Percentiles rank a stretch among this genome's conserved stretches.
phyloP scores from a whole-genome alignment of 129 eudicot genomes.

The Arctium lappa region DNA sequence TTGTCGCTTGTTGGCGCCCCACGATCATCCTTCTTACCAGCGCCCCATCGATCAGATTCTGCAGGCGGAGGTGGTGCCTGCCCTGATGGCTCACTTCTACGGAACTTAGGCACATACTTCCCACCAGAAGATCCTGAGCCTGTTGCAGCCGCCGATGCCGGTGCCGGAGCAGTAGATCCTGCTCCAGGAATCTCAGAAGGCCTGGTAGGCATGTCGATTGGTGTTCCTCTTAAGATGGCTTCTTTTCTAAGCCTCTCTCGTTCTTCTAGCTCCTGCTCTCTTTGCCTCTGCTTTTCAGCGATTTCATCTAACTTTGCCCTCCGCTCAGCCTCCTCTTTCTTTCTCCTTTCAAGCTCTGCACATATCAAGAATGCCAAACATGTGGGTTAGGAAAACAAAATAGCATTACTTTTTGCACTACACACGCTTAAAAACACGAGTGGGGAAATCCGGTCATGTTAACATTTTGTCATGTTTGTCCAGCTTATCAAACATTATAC shows the following conservation, averaged over 20 bases:
- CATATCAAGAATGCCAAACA: not conserved
- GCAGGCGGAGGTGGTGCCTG: slow-evolving; percentile 34
- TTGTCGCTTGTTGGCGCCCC: slow-evolving; percentile 26
- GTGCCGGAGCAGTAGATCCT: slow-evolving; percentile 7
- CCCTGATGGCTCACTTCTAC: slow-evolving; percentile 20
- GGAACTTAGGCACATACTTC: slow-evolving; percentile 47
- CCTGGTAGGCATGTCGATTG: slow-evolving; percentile 24
- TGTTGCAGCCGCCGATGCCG: slow-evolving; percentile 15
- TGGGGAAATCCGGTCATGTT: not conserved
- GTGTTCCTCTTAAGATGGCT: slow-evolving; percentile 25
- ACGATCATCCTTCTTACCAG: slow-evolving; percentile 26
- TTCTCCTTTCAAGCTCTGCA: slow-evolving; percentile 59
- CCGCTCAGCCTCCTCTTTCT: slow-evolving; percentile 59
- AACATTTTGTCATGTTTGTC: not conserved
- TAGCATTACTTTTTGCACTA: not conserved
- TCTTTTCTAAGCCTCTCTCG: slow-evolving; percentile 44
- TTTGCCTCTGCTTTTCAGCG: slow-evolving; percentile 61
- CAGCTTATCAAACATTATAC: not conserved
- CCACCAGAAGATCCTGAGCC: slow-evolving; percentile 35
- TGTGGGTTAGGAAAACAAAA: not conserved
- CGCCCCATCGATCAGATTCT: slow-evolving; percentile 44
- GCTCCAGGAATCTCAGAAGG: slow-evolving; percentile 27
- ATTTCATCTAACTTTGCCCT: slow-evolving; percentile 61
- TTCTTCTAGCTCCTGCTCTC: slow-evolving; percentile 58
- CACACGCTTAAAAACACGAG: not conserved